Base-by-base conservation (phyloP, 2,329 filamentous ascomycete species). In the Orbilia brochopaga region DNA sequence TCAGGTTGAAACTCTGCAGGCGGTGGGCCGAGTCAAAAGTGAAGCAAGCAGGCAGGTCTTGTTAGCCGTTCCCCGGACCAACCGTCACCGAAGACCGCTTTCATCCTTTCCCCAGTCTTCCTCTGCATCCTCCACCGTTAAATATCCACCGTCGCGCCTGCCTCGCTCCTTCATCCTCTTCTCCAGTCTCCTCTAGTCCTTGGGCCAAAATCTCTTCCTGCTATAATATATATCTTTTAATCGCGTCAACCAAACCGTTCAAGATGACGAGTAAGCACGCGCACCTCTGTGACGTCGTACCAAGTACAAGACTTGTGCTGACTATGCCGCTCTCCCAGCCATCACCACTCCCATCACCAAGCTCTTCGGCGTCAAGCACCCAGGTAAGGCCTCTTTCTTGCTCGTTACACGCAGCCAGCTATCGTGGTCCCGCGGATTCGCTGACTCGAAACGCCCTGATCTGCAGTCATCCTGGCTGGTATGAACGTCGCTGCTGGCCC, bases 401-500 rank as follows among this genome's bases (percentile, higher is more conserved):
- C 19, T 19, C 19, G 19, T 30, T n/a, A 7, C 35, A 17, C 4
- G 35, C 13, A 11, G 10, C 35, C 15, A 11, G 10, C 13, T 30
- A 17, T 42, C 30, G 27, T 32, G 27, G 8, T 32, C 27, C 27
- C 27, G 27, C 15, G 6, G 21, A n/a, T 2, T 11, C 13, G 21
- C 13, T 53, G 19, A 23, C 35, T 46, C 15, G 24, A n/a, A n/a
- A 44, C 8, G 42, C 11, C 35, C 17, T 44, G 15, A 7, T 21
- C 27, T 19, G 51, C 50, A 73, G 84, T 99, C 79, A 84, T 99
- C 78, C 88, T 99, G 74, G 94, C 94, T 77, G 94, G 94, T 80
- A 99, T 99, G 94, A 97, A 99, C 85, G 94, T 97, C 74, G 94
- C 94, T 65, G 94, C 94, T 70, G 94, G 94, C 56, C 94, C 94